Evolutionary conservation across 345 rosid genomes (phyloP), one percentile per base, ranked within the genome.

Genomic region (Ceriops zippeliana): DNA sequence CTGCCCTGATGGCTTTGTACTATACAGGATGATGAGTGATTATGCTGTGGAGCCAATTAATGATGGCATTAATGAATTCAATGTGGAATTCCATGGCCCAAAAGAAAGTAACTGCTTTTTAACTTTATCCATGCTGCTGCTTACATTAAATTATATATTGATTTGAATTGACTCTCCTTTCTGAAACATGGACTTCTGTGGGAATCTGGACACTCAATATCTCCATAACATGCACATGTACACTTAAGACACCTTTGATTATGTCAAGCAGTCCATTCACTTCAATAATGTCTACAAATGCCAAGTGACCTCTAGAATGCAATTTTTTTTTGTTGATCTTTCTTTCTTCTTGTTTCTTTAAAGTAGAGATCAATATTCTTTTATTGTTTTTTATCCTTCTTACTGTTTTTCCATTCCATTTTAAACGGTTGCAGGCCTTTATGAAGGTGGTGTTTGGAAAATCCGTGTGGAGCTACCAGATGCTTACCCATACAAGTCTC

Each of bases 31-130:
- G 93, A 88, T 84, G 93, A 88, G 89, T 69, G 93, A 88, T 64
- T 86, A 88, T 76, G 63, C 46, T 63, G 93, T 86, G 77, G 90
- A 88, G 83, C 83, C 87, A 24, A 83, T 88, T 70, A 84, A 88
- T 60, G 93, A 88, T 51, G 87, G 93, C 20, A 86, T 88, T 66
- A 86, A 69, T 70, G 93, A 86, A 82, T 86, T 86, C 76, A 86
- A 88, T 30, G 89, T 88, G 74, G 89, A 83, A 63, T 86, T 88
- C 70, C 80, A 86, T 78, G 93, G 90, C 28, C 93, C 93, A 7
- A 88, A 88, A 84, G 90, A 82, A 77, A 88, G 93, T 88, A 86
- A 69, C 20, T 68, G 26, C 1, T 13, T 3, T 58, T 5, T 49
- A 15, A 19, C 42, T 30, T 1, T 27, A 5, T 46, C 15, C 37